A percentile compares a stretch with the other conserved stretches of the same genome.
Evolutionary conservation across 768 basidiomycete species (phyloP).

Genomic region (Mycena chlorophos): DNA sequence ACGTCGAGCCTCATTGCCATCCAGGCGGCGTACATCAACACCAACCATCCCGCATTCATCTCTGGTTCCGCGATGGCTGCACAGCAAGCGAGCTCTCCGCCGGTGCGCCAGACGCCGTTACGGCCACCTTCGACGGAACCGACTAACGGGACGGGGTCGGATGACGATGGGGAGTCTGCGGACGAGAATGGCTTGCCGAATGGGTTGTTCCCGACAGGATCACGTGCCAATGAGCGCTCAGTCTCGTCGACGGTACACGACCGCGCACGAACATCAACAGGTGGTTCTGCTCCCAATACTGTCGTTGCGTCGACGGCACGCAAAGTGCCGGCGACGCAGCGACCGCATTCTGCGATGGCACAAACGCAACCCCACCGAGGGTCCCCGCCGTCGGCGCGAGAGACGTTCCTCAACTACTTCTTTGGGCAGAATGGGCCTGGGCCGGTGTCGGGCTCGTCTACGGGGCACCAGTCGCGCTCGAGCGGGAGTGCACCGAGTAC

Average conservation of each 20-base stretch:
- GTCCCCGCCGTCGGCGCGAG: constrained; percentile 65
- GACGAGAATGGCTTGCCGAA: constrained; percentile 58
- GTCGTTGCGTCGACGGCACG: constrained; percentile 29
- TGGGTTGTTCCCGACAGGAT: constrained; percentile 49
- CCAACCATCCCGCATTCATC: constrained; percentile 95
- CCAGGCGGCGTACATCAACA: constrained; percentile 99
- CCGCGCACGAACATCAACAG: constrained; percentile 54
- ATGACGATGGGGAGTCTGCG: constrained; percentile 64
- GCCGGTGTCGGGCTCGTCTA: constrained; percentile 57
- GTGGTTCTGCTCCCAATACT: constrained; percentile 30
- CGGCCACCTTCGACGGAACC: constrained; percentile 69
- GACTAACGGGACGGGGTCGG: constrained; percentile 50
- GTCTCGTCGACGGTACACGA: constrained; percentile 79
- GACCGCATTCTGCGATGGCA: constrained; percentile 38
- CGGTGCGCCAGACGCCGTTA: constrained; percentile 46
- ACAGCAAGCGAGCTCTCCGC: constrained; percentile 44
- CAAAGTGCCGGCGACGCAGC: constrained; percentile 15
- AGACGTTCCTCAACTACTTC: constrained; percentile 96
- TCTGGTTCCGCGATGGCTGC: constrained; percentile 69
- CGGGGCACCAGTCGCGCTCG: constrained; percentile 28
- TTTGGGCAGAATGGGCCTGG: constrained; percentile 90
- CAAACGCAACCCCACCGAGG: constrained; percentile 38
- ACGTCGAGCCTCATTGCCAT: constrained; percentile 94
- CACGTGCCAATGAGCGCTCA: constrained; percentile 56
- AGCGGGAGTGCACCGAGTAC: constrained; percentile 27